Evolutionary conservation across 202 grass and related monocot genomes (phyloP), one percentile per base, ranked within the genome.

Genomic region (Schoenoplectus tabernaemontani): DNA sequence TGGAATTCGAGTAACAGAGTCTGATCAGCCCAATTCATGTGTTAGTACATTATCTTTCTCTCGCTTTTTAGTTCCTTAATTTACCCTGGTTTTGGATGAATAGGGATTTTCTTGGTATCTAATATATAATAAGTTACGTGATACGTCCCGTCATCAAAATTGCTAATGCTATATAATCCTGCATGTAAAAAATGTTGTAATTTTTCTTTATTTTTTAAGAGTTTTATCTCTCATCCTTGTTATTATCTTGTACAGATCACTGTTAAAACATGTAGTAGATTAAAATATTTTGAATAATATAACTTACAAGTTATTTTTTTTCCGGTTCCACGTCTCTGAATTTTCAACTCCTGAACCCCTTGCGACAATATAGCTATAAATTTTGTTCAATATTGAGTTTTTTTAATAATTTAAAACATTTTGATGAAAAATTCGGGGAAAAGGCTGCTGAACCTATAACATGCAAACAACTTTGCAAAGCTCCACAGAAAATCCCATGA

Each of bases 1-100:
- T 78, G 89, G 83, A n/a, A 81, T 93, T 4, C 91, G 88, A 5
- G 86, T 98, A 78, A 92, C 83, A 15, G 76, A 92, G 83, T 86
- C 83, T 9, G 81, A 43, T 28, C 87, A 92, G 76, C 89, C 87
- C 32, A 83, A 87, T 75, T 98, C 93, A 68, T 62, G 72, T 67
- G 95, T 98, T 56, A 87, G 87, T 63, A 50, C 37, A 34, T 2
- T 37, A 42, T 42, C 32, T 42, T 60, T 60, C 23, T 60, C 23
- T 59, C 43, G 43, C 30, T 17, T 34, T 66, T 81, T 41, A 0
- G 63, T 51, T 61, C 26, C 20, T 20, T 56, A 32, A 7, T 9
- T 42, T 63, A 15, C 62, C 19, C 26, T 61, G 15, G 22, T 68
- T 59, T 33, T 44, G 19, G 24, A 22, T 75, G 20, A 8, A 60